phyloP scores from a whole-genome alignment of 352 stramenopile genomes.

The Pythium phragmiticola region DNA sequence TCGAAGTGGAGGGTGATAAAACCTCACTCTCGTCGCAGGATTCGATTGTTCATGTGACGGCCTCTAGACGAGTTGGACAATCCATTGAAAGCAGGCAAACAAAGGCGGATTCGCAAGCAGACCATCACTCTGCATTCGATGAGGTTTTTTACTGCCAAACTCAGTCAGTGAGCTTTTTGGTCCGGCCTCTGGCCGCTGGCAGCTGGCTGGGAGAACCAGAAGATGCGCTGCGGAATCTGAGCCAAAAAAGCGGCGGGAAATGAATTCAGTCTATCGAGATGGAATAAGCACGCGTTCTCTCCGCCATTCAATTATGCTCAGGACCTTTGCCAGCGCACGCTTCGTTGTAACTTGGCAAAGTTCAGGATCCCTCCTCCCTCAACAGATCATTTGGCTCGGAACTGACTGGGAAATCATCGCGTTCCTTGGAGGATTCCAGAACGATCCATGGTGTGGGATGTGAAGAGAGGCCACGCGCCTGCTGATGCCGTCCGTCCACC shows the following conservation, averaged over 20 bases:
- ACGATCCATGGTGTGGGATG: neutral
- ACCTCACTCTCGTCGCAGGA: slow-evolving; percentile 13
- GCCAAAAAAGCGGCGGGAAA: slow-evolving; percentile 17
- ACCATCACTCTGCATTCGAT: slow-evolving; percentile 18
- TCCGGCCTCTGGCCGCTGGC: slow-evolving; percentile 10
- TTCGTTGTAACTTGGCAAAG: too few species aligned
- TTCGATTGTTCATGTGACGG: slow-evolving; percentile 12
- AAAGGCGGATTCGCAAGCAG: slow-evolving; percentile 1
- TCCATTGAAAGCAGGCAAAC: neutral
- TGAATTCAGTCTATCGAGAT: slow-evolving; percentile 13
- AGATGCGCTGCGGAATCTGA: slow-evolving; percentile 21
- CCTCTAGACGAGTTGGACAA: slow-evolving; percentile 6
- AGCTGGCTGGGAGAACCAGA: slow-evolving; percentile 10
- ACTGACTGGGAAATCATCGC: too few species aligned
- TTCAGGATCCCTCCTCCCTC: slow-evolving; percentile 2
- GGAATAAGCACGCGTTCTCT: neutral
- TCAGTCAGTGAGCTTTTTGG: slow-evolving; percentile 18
- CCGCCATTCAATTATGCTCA: neutral
- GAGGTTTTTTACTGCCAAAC: slow-evolving; percentile 24
- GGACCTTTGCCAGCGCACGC: too few species aligned
- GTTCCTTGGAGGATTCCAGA: neutral
- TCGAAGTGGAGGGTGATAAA: slow-evolving; percentile 18
- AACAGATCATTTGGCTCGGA: too few species aligned
- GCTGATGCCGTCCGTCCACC: slow-evolving; percentile 15
- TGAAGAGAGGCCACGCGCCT: slow-evolving; percentile 9